Evolutionary conservation across 2,329 filamentous ascomycete species (phyloP), one percentile per base, ranked within the genome.

Genomic region (Monosporascus cannonballus): DNA sequence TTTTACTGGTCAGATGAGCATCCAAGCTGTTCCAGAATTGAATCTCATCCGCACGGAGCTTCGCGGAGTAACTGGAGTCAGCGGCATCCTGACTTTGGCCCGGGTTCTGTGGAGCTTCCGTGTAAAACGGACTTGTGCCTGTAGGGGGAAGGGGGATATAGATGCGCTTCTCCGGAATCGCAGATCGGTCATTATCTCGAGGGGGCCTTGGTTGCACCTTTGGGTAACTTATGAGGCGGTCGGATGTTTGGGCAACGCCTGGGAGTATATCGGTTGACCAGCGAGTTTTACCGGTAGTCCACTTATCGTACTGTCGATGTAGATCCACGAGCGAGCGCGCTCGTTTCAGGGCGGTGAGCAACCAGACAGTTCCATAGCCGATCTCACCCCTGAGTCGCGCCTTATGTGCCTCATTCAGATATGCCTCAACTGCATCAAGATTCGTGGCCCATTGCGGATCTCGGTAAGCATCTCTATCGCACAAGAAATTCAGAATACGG

Each of bases 401-500:
- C 11, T 55, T 38, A 11, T 64, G 45, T 22, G 63, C 63, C 17
- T 61, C 58, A 4, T 65, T 50, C 27, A 79, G 63, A 59, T 77
- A 78, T 25, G 67, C 60, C 18, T 61, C 59, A 14, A 76, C 61
- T 51, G 70, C 24, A 15, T 48, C 39, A 5, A 64, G 47, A 36
- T 49, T 61, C 6, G 15, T 9, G 6, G 47, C 6, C 59, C 60
- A 67, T 44, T 67, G 57, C 1, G 67, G 45, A 52, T 70, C 71
- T 17, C 73, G 70, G 52, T 75, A 70, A 6, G 65, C 59, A 56
- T 82, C 76, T 55, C 77, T 72, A 30, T 79, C 76, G 3, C 71
- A 61, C 22, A 83, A 72, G 55, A 78, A 83, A 56, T 73, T 74
- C 44, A 67, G 54, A 34, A 74, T 61, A 34, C 55, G 58, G 2